A percentile compares a stretch with the other conserved stretches of the same genome.
phyloP scores from a whole-genome alignment of 1,139 yeast species.

The Tardiomyces blankii region DNA sequence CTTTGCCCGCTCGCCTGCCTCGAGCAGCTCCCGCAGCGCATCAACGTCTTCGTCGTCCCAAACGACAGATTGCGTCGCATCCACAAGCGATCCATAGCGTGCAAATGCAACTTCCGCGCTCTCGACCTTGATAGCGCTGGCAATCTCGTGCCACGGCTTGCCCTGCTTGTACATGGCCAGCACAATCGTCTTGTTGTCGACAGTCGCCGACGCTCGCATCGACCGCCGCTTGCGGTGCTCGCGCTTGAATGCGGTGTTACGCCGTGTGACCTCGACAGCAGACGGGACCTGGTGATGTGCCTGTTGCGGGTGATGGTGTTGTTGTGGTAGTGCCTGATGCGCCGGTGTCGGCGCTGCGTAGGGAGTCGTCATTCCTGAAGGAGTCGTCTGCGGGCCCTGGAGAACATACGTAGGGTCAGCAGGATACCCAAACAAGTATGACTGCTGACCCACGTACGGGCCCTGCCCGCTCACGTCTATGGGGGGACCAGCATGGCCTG shows the following conservation, averaged over 20 bases:
- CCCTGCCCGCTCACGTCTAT: background rate
- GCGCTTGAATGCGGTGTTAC: background rate
- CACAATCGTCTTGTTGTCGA: constrained; percentile 53
- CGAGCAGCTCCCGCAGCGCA: constrained; percentile 25
- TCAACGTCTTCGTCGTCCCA: constrained; percentile 28
- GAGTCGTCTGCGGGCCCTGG: background rate
- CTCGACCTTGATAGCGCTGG: constrained; percentile 29
- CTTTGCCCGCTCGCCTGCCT: constrained; percentile 30
- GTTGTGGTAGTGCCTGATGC: no score
- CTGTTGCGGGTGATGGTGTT: no score
- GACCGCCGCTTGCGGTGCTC: constrained; percentile 1
- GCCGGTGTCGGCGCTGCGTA: background rate
- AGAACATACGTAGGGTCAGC: background rate
- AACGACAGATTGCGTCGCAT: constrained; percentile 7
- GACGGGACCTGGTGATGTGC: background rate
- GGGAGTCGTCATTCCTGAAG: background rate
- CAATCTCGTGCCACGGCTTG: constrained; percentile 61
- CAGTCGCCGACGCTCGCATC: background rate
- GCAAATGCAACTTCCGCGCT: background rate
- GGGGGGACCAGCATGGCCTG: no score
- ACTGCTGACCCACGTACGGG: background rate
- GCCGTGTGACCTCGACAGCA: background rate
- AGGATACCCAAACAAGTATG: background rate
- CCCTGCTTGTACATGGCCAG: constrained; percentile 49
- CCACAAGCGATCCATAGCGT: background rate